Percentiles rank a stretch among this genome's conserved stretches.
phyloP scores from a whole-genome alignment of 371 early-diverging fungal genomes.

The Haplosporangium sp. region DNA sequence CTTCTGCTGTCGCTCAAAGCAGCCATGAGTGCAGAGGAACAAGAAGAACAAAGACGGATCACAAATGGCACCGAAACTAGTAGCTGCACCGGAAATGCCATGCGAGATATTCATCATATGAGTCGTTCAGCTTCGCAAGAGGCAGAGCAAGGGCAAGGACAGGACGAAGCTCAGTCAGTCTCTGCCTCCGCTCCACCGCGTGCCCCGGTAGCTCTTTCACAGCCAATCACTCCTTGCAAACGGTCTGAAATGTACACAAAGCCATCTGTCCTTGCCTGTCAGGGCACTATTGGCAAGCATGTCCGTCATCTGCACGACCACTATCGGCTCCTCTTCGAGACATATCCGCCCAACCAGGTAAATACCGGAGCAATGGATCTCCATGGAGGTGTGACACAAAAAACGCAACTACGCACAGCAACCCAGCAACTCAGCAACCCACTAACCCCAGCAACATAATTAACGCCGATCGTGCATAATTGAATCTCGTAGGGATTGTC shows the following conservation, averaged over 20 bases:
- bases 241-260: slow-evolving; percentile 57
- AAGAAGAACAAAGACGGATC: slow-evolving; percentile 4
- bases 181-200: background rate
- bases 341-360: slow-evolving; percentile 32
- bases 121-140: slow-evolving; percentile 13
- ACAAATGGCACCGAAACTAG: background rate
- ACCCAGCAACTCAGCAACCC: too few species aligned
- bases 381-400: background rate
- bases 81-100: slow-evolving; percentile 1
- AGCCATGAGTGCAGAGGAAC: slow-evolving; percentile 25
- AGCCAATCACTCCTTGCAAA: slow-evolving; percentile 22
- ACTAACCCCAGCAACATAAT: too few species aligned
- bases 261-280: slow-evolving; percentile 65
- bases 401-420: too few species aligned
- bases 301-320: slow-evolving; percentile 63
- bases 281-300: slow-evolving; percentile 76
- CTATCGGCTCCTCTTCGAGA: slow-evolving; percentile 52
- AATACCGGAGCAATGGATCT: background rate
- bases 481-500: slow-evolving; percentile 25
- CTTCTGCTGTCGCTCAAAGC: slow-evolving; percentile 27
- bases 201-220: slow-evolving; percentile 9
- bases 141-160: slow-evolving; percentile 3
- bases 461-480: background rate
- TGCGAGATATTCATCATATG: slow-evolving; percentile 23
- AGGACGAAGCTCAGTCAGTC: background rate